These are phyloP conservation scores for Thelonectria blattea DNA, from an alignment of 2,329 filamentous ascomycete species.

Conservation along the genomic window DNA sequence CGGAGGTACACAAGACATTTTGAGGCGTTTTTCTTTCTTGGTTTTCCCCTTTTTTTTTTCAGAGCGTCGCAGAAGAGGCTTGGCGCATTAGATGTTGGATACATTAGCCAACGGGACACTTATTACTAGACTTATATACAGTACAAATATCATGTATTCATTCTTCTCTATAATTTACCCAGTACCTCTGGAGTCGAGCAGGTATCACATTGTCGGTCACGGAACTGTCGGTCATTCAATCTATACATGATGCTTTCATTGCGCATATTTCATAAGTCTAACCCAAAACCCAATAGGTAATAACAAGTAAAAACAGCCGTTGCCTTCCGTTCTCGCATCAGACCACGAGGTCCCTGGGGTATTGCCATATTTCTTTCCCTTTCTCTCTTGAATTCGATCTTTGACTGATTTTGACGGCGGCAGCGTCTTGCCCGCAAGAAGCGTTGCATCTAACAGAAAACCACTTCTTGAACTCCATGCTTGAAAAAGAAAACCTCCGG, in stretches of 20 bases:
- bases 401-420: not conserved
- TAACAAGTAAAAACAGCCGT: not conserved
- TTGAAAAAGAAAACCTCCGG: not conserved
- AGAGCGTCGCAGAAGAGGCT: not conserved
- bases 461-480: conserved; percentile 19
- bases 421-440: conserved; percentile 33
- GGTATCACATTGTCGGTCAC: not conserved
- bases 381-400: not conserved
- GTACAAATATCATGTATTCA: not conserved
- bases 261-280: conserved; percentile 26
- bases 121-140: not conserved
- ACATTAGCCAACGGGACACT: conserved; percentile 10
- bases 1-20: conserved; percentile 15
- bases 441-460: conserved; percentile 10
- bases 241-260: conserved; percentile 1
- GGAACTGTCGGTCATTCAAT: no score
- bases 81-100: conserved; percentile 28
- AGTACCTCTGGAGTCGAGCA: no score
- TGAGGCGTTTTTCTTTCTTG: conserved; percentile 27
- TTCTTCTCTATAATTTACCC: no score
- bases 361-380: conserved; percentile 12
- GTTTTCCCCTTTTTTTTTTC: not conserved
- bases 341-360: conserved; percentile 14
- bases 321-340: conserved; percentile 14
- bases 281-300: conserved; percentile 1